A percentile compares a stretch with the other conserved stretches of the same genome.
phyloP scores from a whole-genome alignment of 164 flowering plant species.

The Magnolia sinica region DNA sequence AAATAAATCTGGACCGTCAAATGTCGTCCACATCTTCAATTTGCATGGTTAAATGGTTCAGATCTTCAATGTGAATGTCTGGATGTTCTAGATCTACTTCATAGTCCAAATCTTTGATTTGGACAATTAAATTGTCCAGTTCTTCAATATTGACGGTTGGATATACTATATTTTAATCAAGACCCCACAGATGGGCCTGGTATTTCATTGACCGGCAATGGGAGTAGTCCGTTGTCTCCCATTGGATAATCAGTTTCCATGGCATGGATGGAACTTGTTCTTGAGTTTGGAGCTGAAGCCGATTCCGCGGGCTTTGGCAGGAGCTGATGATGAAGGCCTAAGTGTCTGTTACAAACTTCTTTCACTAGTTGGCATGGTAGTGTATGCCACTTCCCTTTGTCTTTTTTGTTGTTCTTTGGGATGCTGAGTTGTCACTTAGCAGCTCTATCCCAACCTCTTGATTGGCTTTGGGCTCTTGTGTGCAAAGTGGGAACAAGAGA shows the following conservation, averaged over 20 bases:
- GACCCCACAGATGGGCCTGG: neutral
- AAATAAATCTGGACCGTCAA: too few species aligned
- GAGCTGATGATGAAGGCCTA: too few species aligned
- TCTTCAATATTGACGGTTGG: neutral
- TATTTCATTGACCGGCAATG: neutral
- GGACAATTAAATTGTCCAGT: neutral
- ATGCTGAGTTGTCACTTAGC: neutral
- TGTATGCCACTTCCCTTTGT: neutral
- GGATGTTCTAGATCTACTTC: neutral
- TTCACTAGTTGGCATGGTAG: neutral
- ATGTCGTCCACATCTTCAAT: too few species aligned
- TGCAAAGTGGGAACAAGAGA: neutral
- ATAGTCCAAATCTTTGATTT: neutral
- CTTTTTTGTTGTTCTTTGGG: neutral
- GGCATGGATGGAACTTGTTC: too few species aligned
- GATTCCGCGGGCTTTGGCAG: too few species aligned
- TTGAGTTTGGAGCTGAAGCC: too few species aligned
- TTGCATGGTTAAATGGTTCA: neutral
- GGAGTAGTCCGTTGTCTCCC: neutral
- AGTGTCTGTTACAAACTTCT: too few species aligned
- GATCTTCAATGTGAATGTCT: neutral
- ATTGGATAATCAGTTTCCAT: too few species aligned
- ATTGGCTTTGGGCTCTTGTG: neutral
- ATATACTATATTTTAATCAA: neutral
- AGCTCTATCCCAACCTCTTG: neutral